phyloP scores from a whole-genome alignment of 176 grass and related monocot species.

The Elaeis guineensis region DNA sequence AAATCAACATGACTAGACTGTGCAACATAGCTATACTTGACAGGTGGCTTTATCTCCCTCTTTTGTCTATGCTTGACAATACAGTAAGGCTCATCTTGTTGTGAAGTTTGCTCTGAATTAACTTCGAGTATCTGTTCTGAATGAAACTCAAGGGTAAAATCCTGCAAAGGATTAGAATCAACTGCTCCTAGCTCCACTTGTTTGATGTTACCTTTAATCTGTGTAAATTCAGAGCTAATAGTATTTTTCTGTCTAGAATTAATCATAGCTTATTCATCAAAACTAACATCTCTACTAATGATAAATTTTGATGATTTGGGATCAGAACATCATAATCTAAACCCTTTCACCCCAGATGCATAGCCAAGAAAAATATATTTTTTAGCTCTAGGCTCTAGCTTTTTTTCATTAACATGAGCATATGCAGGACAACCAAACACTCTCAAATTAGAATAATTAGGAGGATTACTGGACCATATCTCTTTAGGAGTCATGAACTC shows the following conservation, averaged over 20 bases:
- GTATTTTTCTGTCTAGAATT: neutral
- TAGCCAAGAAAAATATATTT: constrained; percentile 20
- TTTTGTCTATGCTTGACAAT: neutral
- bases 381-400: too few species aligned
- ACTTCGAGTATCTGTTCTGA: too few species aligned
- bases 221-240: too few species aligned
- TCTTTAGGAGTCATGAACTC: constrained; percentile 8
- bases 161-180: neutral
- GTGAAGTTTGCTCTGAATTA: too few species aligned
- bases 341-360: neutral
- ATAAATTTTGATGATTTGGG: neutral
- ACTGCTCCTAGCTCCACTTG: constrained; percentile 1
- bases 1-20: neutral
- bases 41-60: neutral
- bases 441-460: constrained; percentile 8
- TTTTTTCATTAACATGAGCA: neutral
- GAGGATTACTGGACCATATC: constrained; percentile 1
- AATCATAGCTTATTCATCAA: neutral
- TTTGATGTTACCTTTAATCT: neutral
- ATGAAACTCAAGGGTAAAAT: too few species aligned
- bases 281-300: neutral
- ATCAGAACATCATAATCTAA: neutral
- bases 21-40: neutral
- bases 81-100: too few species aligned
- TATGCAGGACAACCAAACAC: constrained; percentile 15